Conservation (phyloP, 805 yeast genomes). For the Candida ovalis region DNA sequence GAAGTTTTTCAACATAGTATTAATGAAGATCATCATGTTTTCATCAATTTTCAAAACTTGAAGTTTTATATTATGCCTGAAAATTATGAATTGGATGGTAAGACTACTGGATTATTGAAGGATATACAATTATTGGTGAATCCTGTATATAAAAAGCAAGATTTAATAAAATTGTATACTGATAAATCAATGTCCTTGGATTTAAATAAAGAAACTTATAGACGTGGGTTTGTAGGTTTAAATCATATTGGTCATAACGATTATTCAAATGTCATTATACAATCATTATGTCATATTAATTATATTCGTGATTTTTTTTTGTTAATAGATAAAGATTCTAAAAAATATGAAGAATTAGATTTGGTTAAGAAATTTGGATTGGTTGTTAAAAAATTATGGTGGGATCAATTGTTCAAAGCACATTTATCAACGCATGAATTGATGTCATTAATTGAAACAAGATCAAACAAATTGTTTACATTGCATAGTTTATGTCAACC, state of each 20-base stretch:
- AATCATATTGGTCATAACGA: slow-evolving; percentile 50
- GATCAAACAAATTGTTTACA: slow-evolving; percentile 42
- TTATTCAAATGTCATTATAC: slow-evolving; percentile 56
- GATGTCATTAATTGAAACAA: slow-evolving; percentile 42
- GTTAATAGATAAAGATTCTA: slow-evolving; percentile 12
- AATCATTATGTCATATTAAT: slow-evolving; percentile 49
- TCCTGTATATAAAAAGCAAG: slow-evolving; percentile 43
- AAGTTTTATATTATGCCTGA: slow-evolving; percentile 64
- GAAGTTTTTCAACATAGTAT: slow-evolving; percentile 68
- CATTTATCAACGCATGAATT: slow-evolving; percentile 71
- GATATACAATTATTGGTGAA: slow-evolving; percentile 51
- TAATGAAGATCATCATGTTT: slow-evolving; percentile 59
- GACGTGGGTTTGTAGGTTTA: slow-evolving; percentile 65
- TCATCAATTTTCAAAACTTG: slow-evolving; percentile 47
- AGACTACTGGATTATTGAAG: slow-evolving; percentile 34
- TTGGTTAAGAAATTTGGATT: slow-evolving; percentile 42
- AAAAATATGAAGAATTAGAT: slow-evolving; percentile 27
- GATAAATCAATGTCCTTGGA: slow-evolving; percentile 33
- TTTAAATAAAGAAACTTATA: slow-evolving; percentile 42
- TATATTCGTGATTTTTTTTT: slow-evolving; percentile 47
- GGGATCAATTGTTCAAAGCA: slow-evolving; percentile 48
- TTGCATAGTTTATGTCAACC: slow-evolving; percentile 46
- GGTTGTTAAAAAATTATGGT: slow-evolving; percentile 62
- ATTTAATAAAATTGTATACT: slow-evolving; percentile 31
- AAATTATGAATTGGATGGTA: slow-evolving; percentile 36